Evolutionary conservation across 1,284 basidiomycete species (phyloP), one percentile per base, ranked within the genome.

Genomic region (Malassezia slooffiae): DNA sequence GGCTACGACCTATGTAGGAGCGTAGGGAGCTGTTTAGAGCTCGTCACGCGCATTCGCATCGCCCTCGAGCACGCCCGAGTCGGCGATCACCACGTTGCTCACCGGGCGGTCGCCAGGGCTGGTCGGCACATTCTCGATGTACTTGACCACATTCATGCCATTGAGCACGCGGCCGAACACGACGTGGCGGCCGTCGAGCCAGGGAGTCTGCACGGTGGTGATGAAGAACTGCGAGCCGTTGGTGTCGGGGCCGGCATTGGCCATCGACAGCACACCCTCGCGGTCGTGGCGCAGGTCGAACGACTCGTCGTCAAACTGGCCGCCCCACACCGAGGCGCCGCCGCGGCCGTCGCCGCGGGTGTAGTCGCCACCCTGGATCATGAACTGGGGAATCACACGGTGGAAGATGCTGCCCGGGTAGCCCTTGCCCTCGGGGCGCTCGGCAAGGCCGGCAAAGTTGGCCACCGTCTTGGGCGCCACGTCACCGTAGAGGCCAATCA

Each of bases 371-470:
- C 58, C 60, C 28, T 60, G 57, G 31, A 60, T 62, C 43, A 81
- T 81, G 71, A 81, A 81, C 70, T 77, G 73, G 72, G 78, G 77
- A 72, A 82, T 82, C 57, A 68, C 62, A 12, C 62, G 56, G 57
- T 56, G 80, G 76, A 82, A 82, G 50, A 73, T 74, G 41, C 77
- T 79, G 43, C 79, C 80, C 72, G 80, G 75, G 75, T 81, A 83
- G 13, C 80, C 79, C 53, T 75, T 79, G 71, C 83, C 85, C 58
- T 78, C 80, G 61, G 80, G 76, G 24, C 62, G 60, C 28, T 56
- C 57, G 24, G 57, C 57, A n/a, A 69, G 57, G 10, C 54, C 52
- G 15, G 62, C 56, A 51, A 69, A 69, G 57, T 68, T 68, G 12
- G 54, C 52, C 11, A 57, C 58, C 0, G 68, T 70, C 36, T 48